Conservation (phyloP, 345 rosid genomes). For the Brassica juncea region DNA sequence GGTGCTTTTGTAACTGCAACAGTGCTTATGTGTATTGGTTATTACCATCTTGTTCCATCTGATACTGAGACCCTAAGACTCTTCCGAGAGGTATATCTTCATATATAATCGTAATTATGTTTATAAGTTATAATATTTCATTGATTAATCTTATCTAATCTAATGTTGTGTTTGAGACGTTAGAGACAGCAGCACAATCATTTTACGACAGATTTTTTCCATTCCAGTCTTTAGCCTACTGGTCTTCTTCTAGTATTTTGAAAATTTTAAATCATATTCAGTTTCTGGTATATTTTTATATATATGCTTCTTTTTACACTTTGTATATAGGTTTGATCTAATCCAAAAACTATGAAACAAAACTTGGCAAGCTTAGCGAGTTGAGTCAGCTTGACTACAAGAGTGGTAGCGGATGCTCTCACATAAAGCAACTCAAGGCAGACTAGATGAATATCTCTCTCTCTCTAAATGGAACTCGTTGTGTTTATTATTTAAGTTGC, state of each 20-base stretch:
- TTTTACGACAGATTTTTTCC: constrained; percentile 18
- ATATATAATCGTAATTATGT: not conserved
- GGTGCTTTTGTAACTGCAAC: constrained; percentile 49
- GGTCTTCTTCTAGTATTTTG: constrained; percentile 1
- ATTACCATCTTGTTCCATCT: constrained; percentile 47
- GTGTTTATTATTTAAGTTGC: not conserved
- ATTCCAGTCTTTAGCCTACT: constrained; percentile 24
- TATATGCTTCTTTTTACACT: not conserved
- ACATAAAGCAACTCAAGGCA: not conserved
- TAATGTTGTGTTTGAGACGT: not conserved
- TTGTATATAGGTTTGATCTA: constrained; percentile 19
- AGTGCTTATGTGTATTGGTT: constrained; percentile 51
- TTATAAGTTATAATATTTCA: not conserved
- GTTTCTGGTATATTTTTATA: constrained; percentile 5
- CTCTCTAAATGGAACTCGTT: not conserved
- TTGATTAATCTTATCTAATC: not conserved
- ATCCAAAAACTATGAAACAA: constrained; percentile 9
- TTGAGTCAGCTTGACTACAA: constrained; percentile 9
- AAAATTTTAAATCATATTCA: no score
- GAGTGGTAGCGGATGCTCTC: not conserved
- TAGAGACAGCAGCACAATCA: not conserved
- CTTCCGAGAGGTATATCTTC: constrained; percentile 42
- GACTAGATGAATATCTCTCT: not conserved
- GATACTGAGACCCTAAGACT: constrained; percentile 53
- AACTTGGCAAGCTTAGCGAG: constrained; percentile 21